Conservation (phyloP, 192 early-diverging fungal species). For the Cetraspora pellucida region DNA sequence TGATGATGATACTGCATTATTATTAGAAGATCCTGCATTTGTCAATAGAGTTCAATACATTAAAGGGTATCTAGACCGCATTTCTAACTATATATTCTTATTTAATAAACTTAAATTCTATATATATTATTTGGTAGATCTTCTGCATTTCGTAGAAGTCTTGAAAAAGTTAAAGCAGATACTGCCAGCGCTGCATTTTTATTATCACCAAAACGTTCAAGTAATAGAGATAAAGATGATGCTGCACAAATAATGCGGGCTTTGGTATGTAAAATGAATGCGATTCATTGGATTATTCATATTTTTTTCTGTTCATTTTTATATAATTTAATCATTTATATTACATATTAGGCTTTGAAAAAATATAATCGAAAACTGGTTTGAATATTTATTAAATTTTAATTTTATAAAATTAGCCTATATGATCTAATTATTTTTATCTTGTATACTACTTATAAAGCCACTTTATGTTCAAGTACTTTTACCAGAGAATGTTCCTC, state of each 20-base stretch:
- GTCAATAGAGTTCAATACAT: slow-evolving; percentile 70
- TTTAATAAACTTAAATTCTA: neutral
- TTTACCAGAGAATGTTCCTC: slow-evolving; percentile 70
- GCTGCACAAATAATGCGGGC: slow-evolving; percentile 73
- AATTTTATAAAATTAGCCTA: no score
- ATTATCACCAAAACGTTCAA: slow-evolving; percentile 56
- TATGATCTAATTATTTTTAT: no score
- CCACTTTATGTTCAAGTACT: slow-evolving; percentile 64
- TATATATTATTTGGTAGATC: slow-evolving; percentile 28
- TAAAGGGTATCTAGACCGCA: slow-evolving; percentile 63
- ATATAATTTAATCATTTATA: no score
- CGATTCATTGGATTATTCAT: neutral
- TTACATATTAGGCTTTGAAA: slow-evolving; percentile 66
- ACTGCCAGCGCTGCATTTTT: slow-evolving; percentile 66
- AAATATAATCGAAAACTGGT: slow-evolving; percentile 61
- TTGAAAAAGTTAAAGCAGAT: slow-evolving; percentile 55
- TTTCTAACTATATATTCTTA: neutral
- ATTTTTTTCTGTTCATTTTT: neutral
- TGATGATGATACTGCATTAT: slow-evolving; percentile 53
- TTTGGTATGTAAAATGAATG: slow-evolving; percentile 29
- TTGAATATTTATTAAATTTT: no score
- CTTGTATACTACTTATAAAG: no score
- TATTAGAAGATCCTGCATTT: slow-evolving; percentile 71
- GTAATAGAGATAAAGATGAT: slow-evolving; percentile 57
- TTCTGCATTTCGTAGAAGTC: slow-evolving; percentile 58